Evolutionary conservation across 1,284 basidiomycete genomes (phyloP).

Genomic region (Cryptococcus sp.): DNA sequence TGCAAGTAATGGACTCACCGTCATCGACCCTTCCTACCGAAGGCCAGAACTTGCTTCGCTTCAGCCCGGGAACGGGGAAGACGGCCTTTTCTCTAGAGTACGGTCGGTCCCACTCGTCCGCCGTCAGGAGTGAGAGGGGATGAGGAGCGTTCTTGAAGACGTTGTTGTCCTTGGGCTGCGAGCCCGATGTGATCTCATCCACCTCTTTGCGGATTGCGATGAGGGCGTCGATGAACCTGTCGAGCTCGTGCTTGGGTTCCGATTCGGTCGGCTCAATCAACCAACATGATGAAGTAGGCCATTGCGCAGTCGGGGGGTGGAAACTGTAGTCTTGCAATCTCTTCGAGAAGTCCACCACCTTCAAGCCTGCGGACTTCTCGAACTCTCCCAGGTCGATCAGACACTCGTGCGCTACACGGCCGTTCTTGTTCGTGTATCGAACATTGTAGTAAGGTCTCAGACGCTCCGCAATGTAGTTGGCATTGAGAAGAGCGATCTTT

Average conservation of each 20-base stretch:
- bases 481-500: conserved; percentile 84
- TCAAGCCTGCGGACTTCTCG: conserved; percentile 81
- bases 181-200: conserved; percentile 80
- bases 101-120: conserved; percentile 81
- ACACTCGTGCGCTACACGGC: conserved; percentile 91
- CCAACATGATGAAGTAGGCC: conserved; percentile 82
- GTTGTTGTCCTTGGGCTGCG: conserved; percentile 84
- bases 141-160: conserved; percentile 93
- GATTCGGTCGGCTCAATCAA: conserved; percentile 94
- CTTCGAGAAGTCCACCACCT: conserved; percentile 95
- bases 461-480: conserved; percentile 94
- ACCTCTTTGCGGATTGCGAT: conserved; percentile 91
- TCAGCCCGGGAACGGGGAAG: conserved; percentile 76
- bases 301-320: conserved; percentile 57
- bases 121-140: conserved; percentile 73
- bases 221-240: conserved; percentile 95
- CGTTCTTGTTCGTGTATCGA: conserved; percentile 86
- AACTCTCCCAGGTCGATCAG: conserved; percentile 95
- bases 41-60: conserved; percentile 91
- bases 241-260: conserved; percentile 85
- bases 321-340: conserved; percentile 63
- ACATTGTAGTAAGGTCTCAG: conserved; percentile 83
- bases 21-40: conserved; percentile 87
- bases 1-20: conserved; percentile 60
- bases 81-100: conserved; percentile 83